A percentile compares a stretch with the other conserved stretches of the same genome.
These are phyloP conservation scores for Globisporangium middletonii DNA, from an alignment of 352 stramenopile genomes.

Conservation along the genomic window DNA sequence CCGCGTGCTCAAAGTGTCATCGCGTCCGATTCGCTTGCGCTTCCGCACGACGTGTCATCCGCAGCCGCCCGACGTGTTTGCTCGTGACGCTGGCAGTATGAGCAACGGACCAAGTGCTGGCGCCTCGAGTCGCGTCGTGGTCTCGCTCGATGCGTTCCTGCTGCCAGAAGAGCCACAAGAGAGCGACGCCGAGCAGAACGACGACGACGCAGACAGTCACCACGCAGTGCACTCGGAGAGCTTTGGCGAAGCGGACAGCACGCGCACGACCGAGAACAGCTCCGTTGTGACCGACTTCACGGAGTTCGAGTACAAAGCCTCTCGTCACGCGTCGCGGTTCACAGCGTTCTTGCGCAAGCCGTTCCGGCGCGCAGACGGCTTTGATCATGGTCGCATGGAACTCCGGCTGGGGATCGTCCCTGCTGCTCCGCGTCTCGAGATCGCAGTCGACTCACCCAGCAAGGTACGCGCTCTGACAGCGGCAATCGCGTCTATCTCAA, in stretches of 20 bases:
- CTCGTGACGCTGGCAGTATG: constrained; percentile 11
- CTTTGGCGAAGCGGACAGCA: constrained; percentile 71
- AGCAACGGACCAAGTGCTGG: not conserved
- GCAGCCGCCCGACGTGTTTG: constrained; percentile 13
- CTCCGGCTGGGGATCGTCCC: constrained; percentile 42
- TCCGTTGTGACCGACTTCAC: constrained; percentile 56
- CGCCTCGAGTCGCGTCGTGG: not conserved
- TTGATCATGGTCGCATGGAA: constrained; percentile 35
- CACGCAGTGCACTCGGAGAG: constrained; percentile 68
- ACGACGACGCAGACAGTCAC: constrained; percentile 61
- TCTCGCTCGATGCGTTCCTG: constrained; percentile 27
- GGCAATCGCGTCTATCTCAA: no score
- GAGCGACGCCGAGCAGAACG: constrained; percentile 35
- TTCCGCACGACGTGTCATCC: constrained; percentile 35
- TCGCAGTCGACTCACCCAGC: constrained; percentile 41
- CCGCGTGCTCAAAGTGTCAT: constrained; percentile 60
- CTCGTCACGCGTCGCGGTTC: constrained; percentile 50
- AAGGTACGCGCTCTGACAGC: constrained; percentile 30
- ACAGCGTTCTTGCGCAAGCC: constrained; percentile 63
- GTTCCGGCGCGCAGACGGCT: constrained; percentile 51
- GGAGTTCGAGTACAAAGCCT: constrained; percentile 39
- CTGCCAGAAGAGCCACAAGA: constrained; percentile 31
- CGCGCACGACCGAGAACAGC: constrained; percentile 63
- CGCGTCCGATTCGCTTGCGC: constrained; percentile 54
- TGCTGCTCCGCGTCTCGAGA: constrained; percentile 32